These are phyloP conservation scores for Pythium scleroteichum DNA, from an alignment of 352 stramenopile genomes.

Conservation along the genomic window DNA sequence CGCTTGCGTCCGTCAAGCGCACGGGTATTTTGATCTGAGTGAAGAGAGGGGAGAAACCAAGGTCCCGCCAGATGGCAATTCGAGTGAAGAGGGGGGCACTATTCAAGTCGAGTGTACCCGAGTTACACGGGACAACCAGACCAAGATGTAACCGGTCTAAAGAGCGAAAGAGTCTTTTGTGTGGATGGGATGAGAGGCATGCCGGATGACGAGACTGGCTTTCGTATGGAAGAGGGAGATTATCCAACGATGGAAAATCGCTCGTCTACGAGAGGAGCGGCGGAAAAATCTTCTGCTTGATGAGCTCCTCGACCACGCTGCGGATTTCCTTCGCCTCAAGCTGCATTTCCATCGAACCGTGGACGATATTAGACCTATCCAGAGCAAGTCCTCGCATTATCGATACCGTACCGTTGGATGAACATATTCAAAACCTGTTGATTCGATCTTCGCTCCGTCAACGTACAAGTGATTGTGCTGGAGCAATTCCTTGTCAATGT, in stretches of 20 bases:
- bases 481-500: constrained; percentile 88
- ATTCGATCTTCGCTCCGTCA: constrained; percentile 76
- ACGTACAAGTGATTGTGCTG: constrained; percentile 84
- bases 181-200: neutral
- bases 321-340: constrained; percentile 61
- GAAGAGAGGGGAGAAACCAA: constrained; percentile 14
- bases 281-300: constrained; percentile 80
- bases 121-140: neutral
- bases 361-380: neutral
- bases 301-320: constrained; percentile 66
- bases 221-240: too few relatives aligned
- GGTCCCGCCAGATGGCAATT: constrained; percentile 10
- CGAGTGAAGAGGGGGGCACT: neutral
- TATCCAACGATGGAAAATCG: constrained; percentile 1
- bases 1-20: neutral
- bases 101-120: neutral
- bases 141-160: too few relatives aligned
- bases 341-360: constrained; percentile 27
- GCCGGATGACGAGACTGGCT: neutral
- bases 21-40: constrained; percentile 9
- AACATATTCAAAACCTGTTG: constrained; percentile 73
- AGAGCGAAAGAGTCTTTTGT: too few relatives aligned
- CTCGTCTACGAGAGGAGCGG: constrained; percentile 52
- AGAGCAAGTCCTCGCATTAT: neutral
- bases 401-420: constrained; percentile 53